Base-by-base conservation (phyloP, 2,329 filamentous ascomycete species). In the Exophiala sideris region DNA sequence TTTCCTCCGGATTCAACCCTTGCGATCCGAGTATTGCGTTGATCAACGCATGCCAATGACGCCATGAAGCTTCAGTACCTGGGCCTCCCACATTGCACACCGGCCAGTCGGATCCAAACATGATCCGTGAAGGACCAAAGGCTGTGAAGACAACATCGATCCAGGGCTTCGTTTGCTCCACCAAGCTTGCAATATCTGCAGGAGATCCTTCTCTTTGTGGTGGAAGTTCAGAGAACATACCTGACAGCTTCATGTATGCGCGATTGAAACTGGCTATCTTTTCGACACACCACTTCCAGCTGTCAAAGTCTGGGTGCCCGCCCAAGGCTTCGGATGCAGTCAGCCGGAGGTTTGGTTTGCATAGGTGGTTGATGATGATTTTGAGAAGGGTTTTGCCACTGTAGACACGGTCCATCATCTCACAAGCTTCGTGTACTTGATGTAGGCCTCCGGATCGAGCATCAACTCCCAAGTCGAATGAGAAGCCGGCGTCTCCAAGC, bases 41-140 rank as follows among this genome's bases (percentile, higher is more conserved):
- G 14, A 95, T 87, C 1, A 94, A 76, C 16, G 76, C 76, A 59
- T 76, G 81, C 91, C 91, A 96, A 63, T 86, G 81, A 34, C 74
- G 73, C 90, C 91, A 96, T 32, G 88, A 84, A 18, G 76, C 71
- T 45, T 79, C 74, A 39, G 76, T 77, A 1, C 70, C 72, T 0
- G 79, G 79, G 2, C 80, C 80, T 0, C 82, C 81, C 33, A 89
- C 74, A 58, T 89, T 91, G 72, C 90, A 95, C 1, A 96, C 86
- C 2, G 92, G 91, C 92, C 92, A 97, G 70, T 96, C 91, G 60
- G 87, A 91, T 20, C 87, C 91, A 70, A 94, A 96, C 86, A 97
- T 91, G 67, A 94, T 79, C 59, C 89, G 79, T 18, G 76, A 68
- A 0, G 87, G 73, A 1, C 87, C 85, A 66, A 96, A 96, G 1